Percentiles rank a stretch among this genome's conserved stretches.
Conservation (phyloP, 2,329 filamentous ascomycete genomes). For the Cladophialophora immunda region DNA sequence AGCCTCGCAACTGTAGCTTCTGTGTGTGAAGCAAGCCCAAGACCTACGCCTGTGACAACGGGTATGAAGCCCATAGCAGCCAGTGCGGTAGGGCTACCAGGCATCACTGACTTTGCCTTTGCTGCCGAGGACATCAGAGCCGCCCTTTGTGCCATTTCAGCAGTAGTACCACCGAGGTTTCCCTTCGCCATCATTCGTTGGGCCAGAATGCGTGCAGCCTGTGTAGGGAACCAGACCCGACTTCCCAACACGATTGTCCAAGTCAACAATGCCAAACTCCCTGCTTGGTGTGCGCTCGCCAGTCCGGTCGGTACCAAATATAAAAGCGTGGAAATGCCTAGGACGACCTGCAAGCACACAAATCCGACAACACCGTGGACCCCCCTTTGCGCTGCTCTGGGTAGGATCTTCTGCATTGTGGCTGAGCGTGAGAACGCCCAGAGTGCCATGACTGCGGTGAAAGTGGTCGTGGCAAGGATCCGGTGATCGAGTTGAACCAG, state of each 20-base stretch:
- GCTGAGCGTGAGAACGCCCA: slow-evolving; percentile 81
- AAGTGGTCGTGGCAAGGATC: slow-evolving; percentile 88
- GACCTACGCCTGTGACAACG: slow-evolving; percentile 12
- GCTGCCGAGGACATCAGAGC: neutral
- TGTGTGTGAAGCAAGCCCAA: neutral
- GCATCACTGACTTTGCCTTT: slow-evolving; percentile 12
- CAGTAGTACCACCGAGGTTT: neutral
- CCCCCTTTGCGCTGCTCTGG: slow-evolving; percentile 69
- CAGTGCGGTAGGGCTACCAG: slow-evolving; percentile 3
- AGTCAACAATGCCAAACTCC: slow-evolving; percentile 83
- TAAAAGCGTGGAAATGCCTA: slow-evolving; percentile 90
- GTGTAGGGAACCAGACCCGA: slow-evolving; percentile 73
- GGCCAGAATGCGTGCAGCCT: slow-evolving; percentile 31
- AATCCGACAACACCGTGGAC: slow-evolving; percentile 83
- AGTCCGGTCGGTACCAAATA: slow-evolving; percentile 92
- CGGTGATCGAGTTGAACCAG: slow-evolving; percentile 96
- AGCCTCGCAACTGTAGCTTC: slow-evolving; percentile 3
- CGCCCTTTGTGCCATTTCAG: slow-evolving; percentile 5
- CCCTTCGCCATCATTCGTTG: slow-evolving; percentile 22
- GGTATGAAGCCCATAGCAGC: slow-evolving; percentile 18
- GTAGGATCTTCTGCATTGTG: slow-evolving; percentile 68
- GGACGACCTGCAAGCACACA: slow-evolving; percentile 78
- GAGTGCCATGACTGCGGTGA: slow-evolving; percentile 79
- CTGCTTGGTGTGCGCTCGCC: slow-evolving; percentile 91
- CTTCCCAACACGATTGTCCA: slow-evolving; percentile 82